Conservation (phyloP, 495 filamentous ascomycete species). For the Parathielavia hyrcaniae region DNA sequence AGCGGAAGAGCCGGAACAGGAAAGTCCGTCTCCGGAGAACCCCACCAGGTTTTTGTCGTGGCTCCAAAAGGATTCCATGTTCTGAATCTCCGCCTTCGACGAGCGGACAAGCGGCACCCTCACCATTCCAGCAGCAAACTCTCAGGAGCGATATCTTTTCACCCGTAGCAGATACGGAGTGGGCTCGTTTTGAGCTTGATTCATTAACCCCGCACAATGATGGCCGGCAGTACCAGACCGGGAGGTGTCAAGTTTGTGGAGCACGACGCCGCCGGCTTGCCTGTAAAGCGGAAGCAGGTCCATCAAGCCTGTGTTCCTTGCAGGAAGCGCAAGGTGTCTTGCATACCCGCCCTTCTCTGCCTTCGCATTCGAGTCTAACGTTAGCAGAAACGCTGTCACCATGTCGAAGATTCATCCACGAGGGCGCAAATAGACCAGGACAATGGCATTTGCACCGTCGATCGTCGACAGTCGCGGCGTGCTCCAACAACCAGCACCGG, state of each 20-base stretch:
- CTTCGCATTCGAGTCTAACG: background rate
- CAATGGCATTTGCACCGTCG: background rate
- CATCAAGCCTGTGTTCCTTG: slow-evolving; percentile 42
- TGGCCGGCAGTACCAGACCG: slow-evolving; percentile 4
- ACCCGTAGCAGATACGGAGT: too few species aligned
- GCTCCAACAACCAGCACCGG: background rate
- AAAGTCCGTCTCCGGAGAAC: slow-evolving; percentile 2
- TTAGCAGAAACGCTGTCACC: slow-evolving; percentile 22
- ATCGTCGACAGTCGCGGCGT: background rate
- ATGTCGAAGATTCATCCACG: slow-evolving; percentile 6
- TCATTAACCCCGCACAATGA: background rate
- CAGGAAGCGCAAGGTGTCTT: slow-evolving; percentile 39
- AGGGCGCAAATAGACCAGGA: background rate
- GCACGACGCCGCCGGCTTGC: slow-evolving; percentile 39
- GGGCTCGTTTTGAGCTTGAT: background rate
- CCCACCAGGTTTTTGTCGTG: background rate
- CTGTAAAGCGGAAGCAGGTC: slow-evolving; percentile 46
- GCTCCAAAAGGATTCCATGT: background rate
- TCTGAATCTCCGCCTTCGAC: background rate
- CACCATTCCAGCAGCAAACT: background rate
- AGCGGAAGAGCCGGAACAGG: slow-evolving; percentile 5
- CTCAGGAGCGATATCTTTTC: background rate
- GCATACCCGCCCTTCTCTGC: background rate
- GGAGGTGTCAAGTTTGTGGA: slow-evolving; percentile 38
- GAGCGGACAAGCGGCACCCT: background rate